Percentiles rank a stretch among this genome's conserved stretches.
These are phyloP conservation scores for Teratosphaeria viscida DNA, from an alignment of 2,329 filamentous ascomycete species.

Conservation along the genomic window DNA sequence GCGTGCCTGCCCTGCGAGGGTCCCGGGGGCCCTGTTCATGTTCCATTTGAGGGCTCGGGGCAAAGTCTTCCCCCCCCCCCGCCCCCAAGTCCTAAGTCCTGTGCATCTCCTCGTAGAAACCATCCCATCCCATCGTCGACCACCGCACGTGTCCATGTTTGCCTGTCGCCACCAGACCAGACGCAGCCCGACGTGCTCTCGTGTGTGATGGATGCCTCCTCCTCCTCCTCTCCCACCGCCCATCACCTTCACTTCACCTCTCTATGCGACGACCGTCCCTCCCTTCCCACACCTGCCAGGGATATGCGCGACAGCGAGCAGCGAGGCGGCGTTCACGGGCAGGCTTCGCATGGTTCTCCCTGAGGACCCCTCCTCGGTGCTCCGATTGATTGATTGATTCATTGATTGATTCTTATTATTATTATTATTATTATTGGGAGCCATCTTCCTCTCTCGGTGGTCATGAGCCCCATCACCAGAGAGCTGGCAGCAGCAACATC, in stretches of 20 bases:
- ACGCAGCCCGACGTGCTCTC: background rate
- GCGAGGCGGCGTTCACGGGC: background rate
- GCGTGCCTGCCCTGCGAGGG: background rate
- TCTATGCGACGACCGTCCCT: background rate
- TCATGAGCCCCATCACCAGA: background rate
- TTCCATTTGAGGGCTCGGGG: too few relatives aligned
- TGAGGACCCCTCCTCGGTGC: background rate
- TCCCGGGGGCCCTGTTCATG: background rate
- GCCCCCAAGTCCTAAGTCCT: background rate
- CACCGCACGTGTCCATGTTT: background rate
- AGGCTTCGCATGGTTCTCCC: background rate
- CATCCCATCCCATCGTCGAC: background rate
- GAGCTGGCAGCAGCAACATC: background rate
- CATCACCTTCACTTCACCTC: too few relatives aligned
- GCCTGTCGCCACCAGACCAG: background rate
- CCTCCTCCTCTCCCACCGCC: background rate
- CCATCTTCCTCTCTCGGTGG: background rate
- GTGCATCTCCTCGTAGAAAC: background rate
- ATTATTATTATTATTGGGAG: too few relatives aligned
- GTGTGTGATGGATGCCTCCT: background rate
- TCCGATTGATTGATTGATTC: background rate
- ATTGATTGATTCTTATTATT: too few relatives aligned
- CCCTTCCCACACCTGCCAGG: background rate
- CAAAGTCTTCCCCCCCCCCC: too few relatives aligned
- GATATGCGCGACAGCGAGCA: background rate